phyloP scores from a whole-genome alignment of 352 stramenopile genomes.

The Phytophthora chlamydospora region DNA sequence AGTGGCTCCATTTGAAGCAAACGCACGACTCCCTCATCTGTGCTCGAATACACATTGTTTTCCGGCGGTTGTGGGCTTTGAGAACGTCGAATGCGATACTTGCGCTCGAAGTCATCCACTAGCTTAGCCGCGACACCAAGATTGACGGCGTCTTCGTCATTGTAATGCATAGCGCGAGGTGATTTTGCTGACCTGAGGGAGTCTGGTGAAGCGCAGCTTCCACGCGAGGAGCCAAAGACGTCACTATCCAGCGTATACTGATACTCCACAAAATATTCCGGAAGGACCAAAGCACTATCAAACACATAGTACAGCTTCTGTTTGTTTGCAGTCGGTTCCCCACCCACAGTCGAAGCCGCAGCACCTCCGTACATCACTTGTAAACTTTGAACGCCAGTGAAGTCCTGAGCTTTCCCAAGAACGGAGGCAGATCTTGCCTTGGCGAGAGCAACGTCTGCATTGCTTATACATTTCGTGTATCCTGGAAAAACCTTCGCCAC shows the following conservation, averaged over 20 bases:
- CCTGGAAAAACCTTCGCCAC: slow-evolving; percentile 89
- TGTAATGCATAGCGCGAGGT: slow-evolving; percentile 10
- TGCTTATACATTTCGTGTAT: slow-evolving; percentile 54
- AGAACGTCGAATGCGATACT: slow-evolving; percentile 55
- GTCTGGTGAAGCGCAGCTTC: slow-evolving; percentile 1
- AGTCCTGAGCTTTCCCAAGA: slow-evolving; percentile 37
- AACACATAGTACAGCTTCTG: slow-evolving; percentile 85
- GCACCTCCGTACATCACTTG: slow-evolving; percentile 44
- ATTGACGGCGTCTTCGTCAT: slow-evolving; percentile 38
- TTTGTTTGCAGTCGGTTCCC: slow-evolving; percentile 27
- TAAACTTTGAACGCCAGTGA: slow-evolving; percentile 58
- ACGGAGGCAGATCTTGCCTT: slow-evolving; percentile 18
- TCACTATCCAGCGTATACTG: slow-evolving; percentile 49
- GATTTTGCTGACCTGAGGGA: slow-evolving; percentile 7
- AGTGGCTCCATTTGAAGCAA: slow-evolving; percentile 55
- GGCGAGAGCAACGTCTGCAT: slow-evolving; percentile 22
- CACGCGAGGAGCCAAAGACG: slow-evolving; percentile 9
- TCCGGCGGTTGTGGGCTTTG: slow-evolving; percentile 26
- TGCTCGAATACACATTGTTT: slow-evolving; percentile 18
- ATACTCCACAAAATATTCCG: slow-evolving; percentile 89
- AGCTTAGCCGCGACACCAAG: slow-evolving; percentile 39
- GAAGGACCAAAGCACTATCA: slow-evolving; percentile 78
- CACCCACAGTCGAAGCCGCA: slow-evolving; percentile 13
- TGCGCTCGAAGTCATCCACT: slow-evolving; percentile 65
- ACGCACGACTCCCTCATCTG: slow-evolving; percentile 36